phyloP scores from a whole-genome alignment of 2,329 filamentous ascomycete genomes.

The Myotisia sp. region DNA sequence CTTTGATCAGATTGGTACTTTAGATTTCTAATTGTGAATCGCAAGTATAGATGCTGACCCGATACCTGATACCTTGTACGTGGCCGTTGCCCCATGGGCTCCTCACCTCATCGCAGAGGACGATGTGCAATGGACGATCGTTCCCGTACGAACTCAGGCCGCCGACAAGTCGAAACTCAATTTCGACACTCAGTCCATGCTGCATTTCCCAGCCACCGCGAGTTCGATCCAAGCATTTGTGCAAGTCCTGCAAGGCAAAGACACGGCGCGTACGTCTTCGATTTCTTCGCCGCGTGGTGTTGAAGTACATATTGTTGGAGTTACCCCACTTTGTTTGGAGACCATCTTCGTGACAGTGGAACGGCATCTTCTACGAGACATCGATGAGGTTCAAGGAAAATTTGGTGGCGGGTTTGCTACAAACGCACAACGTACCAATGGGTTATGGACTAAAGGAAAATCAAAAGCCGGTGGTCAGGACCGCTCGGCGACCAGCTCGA shows the following conservation, averaged over 20 bases:
- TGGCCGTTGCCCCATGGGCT: conserved; percentile 35
- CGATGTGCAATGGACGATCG: conserved; percentile 66
- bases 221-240: conserved; percentile 67
- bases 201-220: conserved; percentile 61
- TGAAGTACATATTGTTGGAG: conserved; percentile 71
- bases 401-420: conserved; percentile 53
- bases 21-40: no score
- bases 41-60: conserved; percentile 11
- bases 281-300: conserved; percentile 61
- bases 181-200: conserved; percentile 57
- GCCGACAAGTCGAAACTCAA: conserved; percentile 34
- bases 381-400: conserved; percentile 70
- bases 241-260: conserved; percentile 53
- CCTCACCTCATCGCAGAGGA: conserved; percentile 34
- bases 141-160: conserved; percentile 52
- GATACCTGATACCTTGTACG: conserved; percentile 25
- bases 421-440: conserved; percentile 25
- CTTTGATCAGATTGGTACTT: conserved; percentile 1
- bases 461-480: conserved; percentile 13
- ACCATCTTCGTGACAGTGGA: conserved; percentile 79
- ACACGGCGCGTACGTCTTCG: conserved; percentile 59
- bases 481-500: conserved; percentile 9
- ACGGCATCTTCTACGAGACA: conserved; percentile 59
- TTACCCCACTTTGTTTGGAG: conserved; percentile 64
- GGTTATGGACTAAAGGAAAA: conserved; percentile 23